Percentiles rank a stretch among this genome's conserved stretches.
These are phyloP conservation scores for Aspergillus viridinutans DNA, from an alignment of 2,329 filamentous ascomycete genomes.

Conservation along the genomic window DNA sequence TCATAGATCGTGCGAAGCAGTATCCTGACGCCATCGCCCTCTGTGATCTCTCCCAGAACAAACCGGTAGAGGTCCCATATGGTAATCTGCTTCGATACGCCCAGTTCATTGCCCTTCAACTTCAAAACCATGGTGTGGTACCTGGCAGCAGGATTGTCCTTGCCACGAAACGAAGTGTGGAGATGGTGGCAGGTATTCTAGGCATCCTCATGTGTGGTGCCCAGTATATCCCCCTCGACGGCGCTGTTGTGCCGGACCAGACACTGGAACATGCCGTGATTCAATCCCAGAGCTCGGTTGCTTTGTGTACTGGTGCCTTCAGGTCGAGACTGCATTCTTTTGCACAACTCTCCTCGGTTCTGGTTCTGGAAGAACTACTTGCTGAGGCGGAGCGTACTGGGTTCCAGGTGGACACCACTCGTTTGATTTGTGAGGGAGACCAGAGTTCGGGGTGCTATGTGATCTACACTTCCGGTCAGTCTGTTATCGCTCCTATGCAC, in stretches of 20 bases:
- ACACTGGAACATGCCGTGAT: slow-evolving; percentile 3
- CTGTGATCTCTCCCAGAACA: not conserved
- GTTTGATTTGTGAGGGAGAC: slow-evolving; percentile 2
- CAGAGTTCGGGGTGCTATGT: slow-evolving; percentile 6
- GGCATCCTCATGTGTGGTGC: slow-evolving; percentile 6
- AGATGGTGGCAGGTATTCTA: slow-evolving; percentile 9
- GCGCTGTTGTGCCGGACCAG: slow-evolving; percentile 6
- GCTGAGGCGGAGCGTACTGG: not conserved
- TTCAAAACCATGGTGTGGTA: not conserved
- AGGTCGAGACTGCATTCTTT: not conserved
- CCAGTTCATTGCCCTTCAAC: slow-evolving; percentile 2
- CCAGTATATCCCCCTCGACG: slow-evolving; percentile 9
- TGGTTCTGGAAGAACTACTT: slow-evolving; percentile 5
- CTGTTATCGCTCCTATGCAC: not conserved
- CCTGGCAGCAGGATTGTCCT: slow-evolving; percentile 2
- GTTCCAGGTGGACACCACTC: not conserved
- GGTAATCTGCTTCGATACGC: slow-evolving; percentile 4
- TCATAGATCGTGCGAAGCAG: slow-evolving; percentile 3
- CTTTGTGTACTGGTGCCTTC: slow-evolving; percentile 1
- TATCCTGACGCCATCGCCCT: not conserved
- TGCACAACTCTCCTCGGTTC: not conserved
- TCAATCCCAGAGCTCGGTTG: slow-evolving; percentile 1
- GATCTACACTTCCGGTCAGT: slow-evolving; percentile 7
- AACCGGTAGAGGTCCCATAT: slow-evolving; percentile 2
- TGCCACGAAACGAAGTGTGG: slow-evolving; percentile 1